Evolutionary conservation across 371 early-diverging fungal species (phyloP).

Genomic region (Mycotypha africana): DNA sequence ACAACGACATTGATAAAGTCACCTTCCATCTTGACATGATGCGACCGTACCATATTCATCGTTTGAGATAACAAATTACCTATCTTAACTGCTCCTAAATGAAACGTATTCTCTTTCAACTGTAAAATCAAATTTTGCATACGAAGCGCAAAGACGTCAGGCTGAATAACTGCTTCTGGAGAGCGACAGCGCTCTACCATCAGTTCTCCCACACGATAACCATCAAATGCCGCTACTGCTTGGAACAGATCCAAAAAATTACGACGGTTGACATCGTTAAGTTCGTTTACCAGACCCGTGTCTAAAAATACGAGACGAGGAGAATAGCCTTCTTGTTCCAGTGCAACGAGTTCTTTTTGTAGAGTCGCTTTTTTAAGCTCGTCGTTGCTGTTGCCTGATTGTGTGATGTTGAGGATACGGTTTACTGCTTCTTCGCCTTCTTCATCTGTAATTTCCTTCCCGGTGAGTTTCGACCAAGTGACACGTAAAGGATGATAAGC

Average conservation of each 20-base stretch:
- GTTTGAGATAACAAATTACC: slow-evolving; percentile 73
- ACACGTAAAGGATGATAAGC: slow-evolving; percentile 51
- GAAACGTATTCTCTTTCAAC: slow-evolving; percentile 68
- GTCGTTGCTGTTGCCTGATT: too few species aligned
- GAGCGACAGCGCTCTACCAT: slow-evolving; percentile 86
- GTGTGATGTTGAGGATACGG: slow-evolving; percentile 21
- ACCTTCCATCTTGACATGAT: slow-evolving; percentile 90
- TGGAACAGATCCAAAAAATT: slow-evolving; percentile 90
- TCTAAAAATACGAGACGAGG: slow-evolving; percentile 86
- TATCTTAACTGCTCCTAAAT: slow-evolving; percentile 73
- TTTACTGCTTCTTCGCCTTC: slow-evolving; percentile 36
- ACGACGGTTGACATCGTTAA: slow-evolving; percentile 64
- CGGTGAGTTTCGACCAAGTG: slow-evolving; percentile 35
- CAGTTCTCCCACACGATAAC: slow-evolving; percentile 70
- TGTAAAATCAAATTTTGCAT: slow-evolving; percentile 74
- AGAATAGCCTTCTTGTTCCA: slow-evolving; percentile 64
- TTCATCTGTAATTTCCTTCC: slow-evolving; percentile 31
- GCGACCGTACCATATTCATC: slow-evolving; percentile 79
- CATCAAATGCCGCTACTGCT: slow-evolving; percentile 84
- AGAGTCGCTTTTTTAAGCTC: slow-evolving; percentile 41
- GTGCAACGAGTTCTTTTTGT: slow-evolving; percentile 40
- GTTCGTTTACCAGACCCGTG: slow-evolving; percentile 79
- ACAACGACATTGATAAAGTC: slow-evolving; percentile 92
- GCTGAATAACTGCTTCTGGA: slow-evolving; percentile 68
- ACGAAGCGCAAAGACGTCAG: slow-evolving; percentile 69